phyloP scores from a whole-genome alignment of 768 basidiomycete genomes.

The Xerocomellus chrysenteron region DNA sequence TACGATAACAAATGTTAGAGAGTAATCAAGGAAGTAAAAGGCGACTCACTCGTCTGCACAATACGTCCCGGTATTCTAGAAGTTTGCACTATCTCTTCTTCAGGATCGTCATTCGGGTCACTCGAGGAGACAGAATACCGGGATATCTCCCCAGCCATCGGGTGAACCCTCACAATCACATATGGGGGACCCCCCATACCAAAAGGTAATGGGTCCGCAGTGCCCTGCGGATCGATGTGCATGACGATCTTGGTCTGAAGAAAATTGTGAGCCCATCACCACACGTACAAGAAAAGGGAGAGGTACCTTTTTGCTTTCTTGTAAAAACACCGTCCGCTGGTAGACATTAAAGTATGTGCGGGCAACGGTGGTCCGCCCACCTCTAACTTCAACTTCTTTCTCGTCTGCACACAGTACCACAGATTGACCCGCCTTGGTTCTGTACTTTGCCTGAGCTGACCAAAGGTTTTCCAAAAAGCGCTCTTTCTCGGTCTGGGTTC shows the following conservation, averaged over 20 bases:
- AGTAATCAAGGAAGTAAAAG: background rate
- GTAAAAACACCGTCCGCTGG: slow-evolving; percentile 74
- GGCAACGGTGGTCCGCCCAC: slow-evolving; percentile 61
- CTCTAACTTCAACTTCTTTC: slow-evolving; percentile 68
- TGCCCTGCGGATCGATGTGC: slow-evolving; percentile 76
- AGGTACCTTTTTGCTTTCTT: slow-evolving; percentile 74
- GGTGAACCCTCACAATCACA: slow-evolving; percentile 79
- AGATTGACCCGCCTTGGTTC: slow-evolving; percentile 71
- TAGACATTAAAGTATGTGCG: slow-evolving; percentile 91
- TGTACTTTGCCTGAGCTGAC: slow-evolving; percentile 79
- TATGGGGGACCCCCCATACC: slow-evolving; percentile 69
- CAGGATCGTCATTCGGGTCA: slow-evolving; percentile 69
- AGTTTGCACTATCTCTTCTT: slow-evolving; percentile 83
- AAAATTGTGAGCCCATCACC: slow-evolving; percentile 4
- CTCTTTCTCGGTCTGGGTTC: slow-evolving; percentile 66
- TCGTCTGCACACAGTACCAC: slow-evolving; percentile 71
- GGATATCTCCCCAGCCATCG: slow-evolving; percentile 79
- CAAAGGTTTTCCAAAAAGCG: slow-evolving; percentile 89
- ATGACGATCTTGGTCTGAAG: slow-evolving; percentile 82
- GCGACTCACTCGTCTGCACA: slow-evolving; percentile 74
- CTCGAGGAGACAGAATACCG: slow-evolving; percentile 75
- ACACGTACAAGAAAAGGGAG: background rate
- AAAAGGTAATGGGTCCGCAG: slow-evolving; percentile 76
- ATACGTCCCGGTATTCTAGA: slow-evolving; percentile 71
- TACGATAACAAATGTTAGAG: slow-evolving; percentile 28